Conservation (phyloP, 305 asterid genomes). For the Fraxinus ornus region DNA sequence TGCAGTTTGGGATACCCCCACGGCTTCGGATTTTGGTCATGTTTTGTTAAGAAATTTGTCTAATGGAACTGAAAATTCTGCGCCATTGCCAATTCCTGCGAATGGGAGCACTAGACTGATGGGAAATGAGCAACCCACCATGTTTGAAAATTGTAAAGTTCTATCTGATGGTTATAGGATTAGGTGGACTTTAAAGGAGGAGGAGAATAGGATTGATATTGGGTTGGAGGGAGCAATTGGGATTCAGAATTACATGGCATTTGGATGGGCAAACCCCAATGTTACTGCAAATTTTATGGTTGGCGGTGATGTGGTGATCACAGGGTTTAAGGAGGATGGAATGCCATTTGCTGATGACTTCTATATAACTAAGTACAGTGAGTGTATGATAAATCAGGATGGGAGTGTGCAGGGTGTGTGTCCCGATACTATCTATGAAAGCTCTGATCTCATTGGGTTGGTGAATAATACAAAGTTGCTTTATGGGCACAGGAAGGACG, state of each 20-base stretch:
- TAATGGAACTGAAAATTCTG: slow-evolving; percentile 1
- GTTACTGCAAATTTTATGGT: slow-evolving; percentile 63
- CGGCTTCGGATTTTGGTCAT: slow-evolving; percentile 88
- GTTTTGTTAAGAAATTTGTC: slow-evolving; percentile 46
- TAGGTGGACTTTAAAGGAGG: slow-evolving; percentile 69
- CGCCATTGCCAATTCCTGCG: not conserved
- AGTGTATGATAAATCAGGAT: slow-evolving; percentile 64
- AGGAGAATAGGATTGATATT: slow-evolving; percentile 49
- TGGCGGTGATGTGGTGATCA: slow-evolving; percentile 77
- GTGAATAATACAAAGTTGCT: slow-evolving; percentile 62
- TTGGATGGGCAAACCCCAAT: slow-evolving; percentile 92
- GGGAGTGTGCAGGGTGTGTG: slow-evolving; percentile 80
- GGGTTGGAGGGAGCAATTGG: slow-evolving; percentile 87
- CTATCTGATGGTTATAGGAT: slow-evolving; percentile 65
- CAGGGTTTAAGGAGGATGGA: slow-evolving; percentile 79
- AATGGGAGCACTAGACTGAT: slow-evolving; percentile 19
- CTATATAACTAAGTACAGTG: slow-evolving; percentile 70
- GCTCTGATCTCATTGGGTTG: slow-evolving; percentile 39
- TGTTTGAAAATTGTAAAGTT: slow-evolving; percentile 71
- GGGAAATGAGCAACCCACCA: slow-evolving; percentile 43
- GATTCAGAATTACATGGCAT: slow-evolving; percentile 74
- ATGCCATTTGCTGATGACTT: slow-evolving; percentile 83
- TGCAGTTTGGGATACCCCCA: slow-evolving; percentile 79
- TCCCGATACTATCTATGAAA: slow-evolving; percentile 63
- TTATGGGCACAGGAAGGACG: slow-evolving; percentile 92